Conservation (phyloP, 768 basidiomycete species). For the Mycena venus region DNA sequence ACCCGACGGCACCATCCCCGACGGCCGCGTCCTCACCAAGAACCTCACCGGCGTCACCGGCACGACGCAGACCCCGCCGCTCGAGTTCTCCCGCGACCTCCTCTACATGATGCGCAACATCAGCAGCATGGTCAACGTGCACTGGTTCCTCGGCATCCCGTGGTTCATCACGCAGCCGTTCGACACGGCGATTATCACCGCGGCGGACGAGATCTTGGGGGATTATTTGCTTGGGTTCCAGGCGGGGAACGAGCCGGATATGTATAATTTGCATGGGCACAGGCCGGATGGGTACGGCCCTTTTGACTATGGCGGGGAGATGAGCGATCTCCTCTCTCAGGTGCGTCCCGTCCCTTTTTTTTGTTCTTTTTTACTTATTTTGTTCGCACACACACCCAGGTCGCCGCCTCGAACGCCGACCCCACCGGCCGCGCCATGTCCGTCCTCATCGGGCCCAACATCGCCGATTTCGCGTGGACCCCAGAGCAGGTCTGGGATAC, state of each 20-base stretch:
- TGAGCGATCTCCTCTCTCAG: not conserved
- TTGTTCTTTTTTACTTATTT: too few species aligned
- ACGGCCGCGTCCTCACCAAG: constrained; percentile 50
- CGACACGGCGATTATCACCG: not conserved
- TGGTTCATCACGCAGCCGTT: constrained; percentile 21
- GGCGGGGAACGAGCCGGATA: not conserved
- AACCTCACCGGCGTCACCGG: constrained; percentile 9
- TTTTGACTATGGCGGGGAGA: not conserved
- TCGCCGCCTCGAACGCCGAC: not conserved
- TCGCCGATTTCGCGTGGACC: not conserved
- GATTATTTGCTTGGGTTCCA: constrained; percentile 11
- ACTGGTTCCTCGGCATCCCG: constrained; percentile 60
- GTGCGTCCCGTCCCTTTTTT: too few species aligned
- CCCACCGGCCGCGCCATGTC: not conserved
- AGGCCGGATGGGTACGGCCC: not conserved
- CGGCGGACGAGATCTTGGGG: constrained; percentile 16
- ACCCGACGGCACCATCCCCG: constrained; percentile 54
- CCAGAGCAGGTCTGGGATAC: not conserved
- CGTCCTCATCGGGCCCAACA: constrained; percentile 27
- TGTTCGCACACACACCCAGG: not conserved
- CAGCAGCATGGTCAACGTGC: constrained; percentile 53
- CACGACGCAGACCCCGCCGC: constrained; percentile 62
- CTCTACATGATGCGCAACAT: constrained; percentile 65
- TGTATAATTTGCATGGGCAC: not conserved
- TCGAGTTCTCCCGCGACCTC: constrained; percentile 63